These are phyloP conservation scores for Blastobotrys robertii DNA, from an alignment of 805 yeast genomes.

Conservation along the genomic window DNA sequence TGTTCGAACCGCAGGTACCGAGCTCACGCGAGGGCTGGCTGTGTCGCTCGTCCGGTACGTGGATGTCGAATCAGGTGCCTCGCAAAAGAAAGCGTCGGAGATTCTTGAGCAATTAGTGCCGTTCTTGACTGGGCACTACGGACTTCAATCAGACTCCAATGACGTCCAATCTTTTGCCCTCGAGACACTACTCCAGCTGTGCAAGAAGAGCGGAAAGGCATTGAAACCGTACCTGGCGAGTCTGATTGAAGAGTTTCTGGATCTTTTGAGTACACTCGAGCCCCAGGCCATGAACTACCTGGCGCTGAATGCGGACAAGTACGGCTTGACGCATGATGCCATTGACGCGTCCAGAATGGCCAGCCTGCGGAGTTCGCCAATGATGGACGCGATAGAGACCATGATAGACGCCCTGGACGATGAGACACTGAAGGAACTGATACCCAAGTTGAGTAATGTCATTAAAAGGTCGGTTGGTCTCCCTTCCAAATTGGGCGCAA, in stretches of 20 bases:
- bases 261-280: constrained; percentile 75
- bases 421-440: constrained; percentile 37
- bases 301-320: constrained; percentile 80
- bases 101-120: constrained; percentile 59
- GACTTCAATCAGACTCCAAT: constrained; percentile 75
- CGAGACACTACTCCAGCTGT: constrained; percentile 62
- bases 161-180: constrained; percentile 73
- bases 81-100: constrained; percentile 34
- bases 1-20: constrained; percentile 72
- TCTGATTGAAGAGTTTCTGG: constrained; percentile 57
- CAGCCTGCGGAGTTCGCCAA: constrained; percentile 70
- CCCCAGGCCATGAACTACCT: constrained; percentile 85
- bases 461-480: constrained; percentile 71
- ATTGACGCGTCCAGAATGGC: constrained; percentile 71
- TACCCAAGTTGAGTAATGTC: constrained; percentile 42
- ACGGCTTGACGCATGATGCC: constrained; percentile 57
- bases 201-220: constrained; percentile 51
- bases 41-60: constrained; percentile 50
- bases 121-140: constrained; percentile 67
- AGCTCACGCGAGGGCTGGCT: constrained; percentile 57
- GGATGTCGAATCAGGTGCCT: constrained; percentile 33
- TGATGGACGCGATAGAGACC: constrained; percentile 77
- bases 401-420: constrained; percentile 51
- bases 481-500: constrained; percentile 83
- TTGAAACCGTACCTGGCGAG: constrained; percentile 55